These are phyloP conservation scores for Cryphonectria naterciae DNA, from an alignment of 2,329 filamentous ascomycete species.

Conservation along the genomic window DNA sequence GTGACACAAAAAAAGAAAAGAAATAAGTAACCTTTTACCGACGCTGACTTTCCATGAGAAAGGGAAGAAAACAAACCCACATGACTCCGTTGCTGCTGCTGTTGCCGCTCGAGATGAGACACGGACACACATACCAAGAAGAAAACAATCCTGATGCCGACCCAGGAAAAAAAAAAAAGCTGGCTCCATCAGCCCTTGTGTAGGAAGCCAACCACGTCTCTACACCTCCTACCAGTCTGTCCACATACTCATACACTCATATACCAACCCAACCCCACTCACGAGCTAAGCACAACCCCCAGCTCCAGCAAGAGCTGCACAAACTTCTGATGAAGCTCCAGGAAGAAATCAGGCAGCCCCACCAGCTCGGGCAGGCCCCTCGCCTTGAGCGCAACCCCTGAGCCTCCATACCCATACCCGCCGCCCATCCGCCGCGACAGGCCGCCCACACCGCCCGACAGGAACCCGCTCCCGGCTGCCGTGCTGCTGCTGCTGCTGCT, in stretches of 20 bases:
- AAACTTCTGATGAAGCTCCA: conserved; percentile 67
- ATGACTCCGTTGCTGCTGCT: neutral
- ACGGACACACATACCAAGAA: neutral
- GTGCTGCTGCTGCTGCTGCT: conserved; percentile 32
- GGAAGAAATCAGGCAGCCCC: conserved; percentile 69
- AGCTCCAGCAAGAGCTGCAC: conserved; percentile 66
- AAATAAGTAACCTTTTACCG: neutral
- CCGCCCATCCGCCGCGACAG: conserved; percentile 62
- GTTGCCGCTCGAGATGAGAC: neutral
- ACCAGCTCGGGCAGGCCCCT: conserved; percentile 68
- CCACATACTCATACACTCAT: neutral
- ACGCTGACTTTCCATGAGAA: neutral
- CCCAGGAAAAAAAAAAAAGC: too few species aligned
- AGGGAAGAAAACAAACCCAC: neutral
- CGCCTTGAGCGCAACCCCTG: conserved; percentile 58
- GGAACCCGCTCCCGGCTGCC: conserved; percentile 57
- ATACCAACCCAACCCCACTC: conserved; percentile 16
- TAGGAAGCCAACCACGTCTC: neutral
- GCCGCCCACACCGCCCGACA: conserved; percentile 57
- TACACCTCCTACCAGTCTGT: neutral
- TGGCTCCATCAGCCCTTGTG: neutral
- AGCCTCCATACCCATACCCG: conserved; percentile 51
- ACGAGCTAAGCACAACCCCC: conserved; percentile 57
- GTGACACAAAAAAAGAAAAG: neutral
- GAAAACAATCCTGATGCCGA: too few species aligned